These are phyloP conservation scores for Aspergillus sp. DNA, from an alignment of 2,329 filamentous ascomycete species.

Conservation along the genomic window DNA sequence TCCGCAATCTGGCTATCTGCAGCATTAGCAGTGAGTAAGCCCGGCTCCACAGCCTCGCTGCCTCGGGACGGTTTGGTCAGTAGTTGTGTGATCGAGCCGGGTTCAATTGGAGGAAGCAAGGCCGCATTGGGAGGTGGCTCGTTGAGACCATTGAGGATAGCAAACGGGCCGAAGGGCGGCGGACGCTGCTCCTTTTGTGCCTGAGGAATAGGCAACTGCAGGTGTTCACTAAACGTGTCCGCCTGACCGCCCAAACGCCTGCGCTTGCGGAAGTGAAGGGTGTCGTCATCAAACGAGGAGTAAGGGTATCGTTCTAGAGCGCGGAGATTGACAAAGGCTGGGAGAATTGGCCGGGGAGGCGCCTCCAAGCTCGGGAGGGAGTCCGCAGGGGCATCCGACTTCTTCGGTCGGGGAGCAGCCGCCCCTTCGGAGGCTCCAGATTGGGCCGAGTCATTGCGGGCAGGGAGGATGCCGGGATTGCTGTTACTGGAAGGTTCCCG, in stretches of 20 bases:
- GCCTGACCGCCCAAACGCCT: conserved; percentile 45
- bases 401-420: conserved; percentile 35
- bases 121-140: conserved; percentile 65
- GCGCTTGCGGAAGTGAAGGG: conserved; percentile 44
- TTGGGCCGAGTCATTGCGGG: conserved; percentile 38
- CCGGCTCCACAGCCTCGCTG: conserved; percentile 27
- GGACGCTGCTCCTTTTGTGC: conserved; percentile 48
- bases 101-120: conserved; percentile 62
- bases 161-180: conserved; percentile 48
- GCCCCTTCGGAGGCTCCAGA: conserved; percentile 35
- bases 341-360: conserved; percentile 44
- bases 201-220: conserved; percentile 52
- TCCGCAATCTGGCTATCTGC: conserved; percentile 31
- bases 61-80: conserved; percentile 38
- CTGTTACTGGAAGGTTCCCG: conserved; percentile 32
- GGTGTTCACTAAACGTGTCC: conserved; percentile 47
- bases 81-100: conserved; percentile 45
- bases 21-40: conserved; percentile 19
- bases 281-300: conserved; percentile 42
- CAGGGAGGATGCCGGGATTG: conserved; percentile 37
- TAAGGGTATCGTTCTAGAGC: conserved; percentile 49
- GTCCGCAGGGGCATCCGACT: conserved; percentile 34
- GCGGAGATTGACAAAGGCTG: conserved; percentile 51
- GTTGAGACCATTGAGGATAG: conserved; percentile 61
- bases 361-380: conserved; percentile 37